These are phyloP conservation scores for Udeniomyces megalosporus DNA, from an alignment of 768 basidiomycete species.

Conservation along the genomic window DNA sequence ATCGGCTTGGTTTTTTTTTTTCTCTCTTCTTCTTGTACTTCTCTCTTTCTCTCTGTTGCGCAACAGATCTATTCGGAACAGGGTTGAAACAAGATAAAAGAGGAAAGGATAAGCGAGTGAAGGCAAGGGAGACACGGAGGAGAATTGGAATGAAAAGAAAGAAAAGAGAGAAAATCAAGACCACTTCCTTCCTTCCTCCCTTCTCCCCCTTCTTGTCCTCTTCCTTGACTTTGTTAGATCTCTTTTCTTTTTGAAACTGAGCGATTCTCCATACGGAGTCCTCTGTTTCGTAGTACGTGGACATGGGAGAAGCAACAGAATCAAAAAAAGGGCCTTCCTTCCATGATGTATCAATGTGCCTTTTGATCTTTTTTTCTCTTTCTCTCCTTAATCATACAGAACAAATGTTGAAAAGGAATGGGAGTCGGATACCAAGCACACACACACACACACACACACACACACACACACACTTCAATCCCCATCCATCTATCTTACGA, in stretches of 20 bases:
- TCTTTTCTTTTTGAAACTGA: too few species aligned
- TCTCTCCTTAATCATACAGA: background rate
- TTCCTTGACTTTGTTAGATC: background rate
- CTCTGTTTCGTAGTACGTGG: too few species aligned
- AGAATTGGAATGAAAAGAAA: background rate
- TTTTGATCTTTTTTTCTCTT: too few species aligned
- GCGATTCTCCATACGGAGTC: too few species aligned
- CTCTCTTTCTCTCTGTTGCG: too few species aligned
- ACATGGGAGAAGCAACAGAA: too few species aligned
- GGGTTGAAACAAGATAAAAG: background rate
- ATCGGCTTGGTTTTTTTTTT: background rate
- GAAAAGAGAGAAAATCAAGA: background rate
- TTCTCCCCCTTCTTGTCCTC: background rate
- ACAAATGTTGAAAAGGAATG: background rate
- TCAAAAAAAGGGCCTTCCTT: too few species aligned
- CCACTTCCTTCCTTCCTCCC: background rate
- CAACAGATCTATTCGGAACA: too few species aligned
- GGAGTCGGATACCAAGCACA: too few species aligned
- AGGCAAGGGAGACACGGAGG: slow-evolving; percentile 37
- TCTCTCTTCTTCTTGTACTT: background rate
- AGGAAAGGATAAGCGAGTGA: too few species aligned
- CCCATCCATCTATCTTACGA: background rate
- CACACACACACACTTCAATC: background rate
- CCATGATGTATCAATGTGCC: too few species aligned
- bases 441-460: background rate